These are phyloP conservation scores for Exophiala sp. DNA, from an alignment of 2,329 filamentous ascomycete genomes.

Conservation along the genomic window DNA sequence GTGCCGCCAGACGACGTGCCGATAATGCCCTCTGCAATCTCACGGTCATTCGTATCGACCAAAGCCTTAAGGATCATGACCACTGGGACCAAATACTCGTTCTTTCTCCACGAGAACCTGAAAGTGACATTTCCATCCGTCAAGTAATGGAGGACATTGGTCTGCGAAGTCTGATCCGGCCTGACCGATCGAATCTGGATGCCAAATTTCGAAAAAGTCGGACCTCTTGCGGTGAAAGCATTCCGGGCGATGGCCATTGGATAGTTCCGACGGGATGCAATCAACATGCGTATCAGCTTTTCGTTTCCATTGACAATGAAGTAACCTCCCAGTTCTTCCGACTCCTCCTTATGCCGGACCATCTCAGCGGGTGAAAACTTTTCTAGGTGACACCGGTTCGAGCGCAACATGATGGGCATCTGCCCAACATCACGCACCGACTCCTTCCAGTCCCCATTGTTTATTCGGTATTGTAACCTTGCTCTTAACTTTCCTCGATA, in stretches of 20 bases:
- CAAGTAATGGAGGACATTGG: slow-evolving; percentile 93
- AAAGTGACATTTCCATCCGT: slow-evolving; percentile 95
- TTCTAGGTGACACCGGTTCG: slow-evolving; percentile 84
- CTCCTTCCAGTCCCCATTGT: slow-evolving; percentile 77
- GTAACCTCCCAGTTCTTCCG: slow-evolving; percentile 92
- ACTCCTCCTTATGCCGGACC: slow-evolving; percentile 84
- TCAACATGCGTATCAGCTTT: slow-evolving; percentile 87
- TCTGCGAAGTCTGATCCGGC: slow-evolving; percentile 96
- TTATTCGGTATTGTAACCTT: slow-evolving; percentile 77
- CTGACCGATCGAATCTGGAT: slow-evolving; percentile 87
- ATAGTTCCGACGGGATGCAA: slow-evolving; percentile 86
- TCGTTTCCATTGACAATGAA: slow-evolving; percentile 98
- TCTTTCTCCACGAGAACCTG: slow-evolving; percentile 95
- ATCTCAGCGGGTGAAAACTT: slow-evolving; percentile 75
- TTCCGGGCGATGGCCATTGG: slow-evolving; percentile 89
- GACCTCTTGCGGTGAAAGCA: slow-evolving; percentile 81
- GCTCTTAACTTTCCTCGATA: slow-evolving; percentile 83
- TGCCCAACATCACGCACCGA: slow-evolving; percentile 79
- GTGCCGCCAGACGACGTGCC: slow-evolving; percentile 71
- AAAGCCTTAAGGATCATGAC: slow-evolving; percentile 97
- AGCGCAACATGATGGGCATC: slow-evolving; percentile 90
- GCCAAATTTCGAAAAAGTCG: slow-evolving; percentile 81
- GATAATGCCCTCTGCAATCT: slow-evolving; percentile 91
- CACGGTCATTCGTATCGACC: slow-evolving; percentile 89
- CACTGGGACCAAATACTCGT: slow-evolving; percentile 89